Percentiles rank a stretch among this genome's conserved stretches.
These are phyloP conservation scores for Apodospora peruviana DNA, from an alignment of 495 filamentous ascomycete genomes.

Conservation along the genomic window DNA sequence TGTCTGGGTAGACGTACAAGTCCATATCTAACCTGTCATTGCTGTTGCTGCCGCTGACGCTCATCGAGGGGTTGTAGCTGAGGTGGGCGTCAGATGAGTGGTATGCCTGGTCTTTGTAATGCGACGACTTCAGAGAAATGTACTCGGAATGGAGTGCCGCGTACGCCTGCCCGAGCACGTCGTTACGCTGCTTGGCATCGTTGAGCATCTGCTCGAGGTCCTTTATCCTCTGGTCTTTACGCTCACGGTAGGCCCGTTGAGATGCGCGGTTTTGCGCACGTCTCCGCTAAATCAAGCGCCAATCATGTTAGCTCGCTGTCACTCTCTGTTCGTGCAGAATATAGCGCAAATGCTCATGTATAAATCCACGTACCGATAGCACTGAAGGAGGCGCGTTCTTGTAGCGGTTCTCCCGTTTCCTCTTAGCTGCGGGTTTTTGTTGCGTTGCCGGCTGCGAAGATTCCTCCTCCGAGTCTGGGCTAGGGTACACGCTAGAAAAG, in stretches of 20 bases:
- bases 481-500: slow-evolving; percentile 30
- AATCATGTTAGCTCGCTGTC: background rate
- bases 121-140: slow-evolving; percentile 28
- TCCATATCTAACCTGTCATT: slow-evolving; percentile 23
- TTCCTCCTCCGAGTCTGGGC: slow-evolving; percentile 32
- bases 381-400: slow-evolving; percentile 45
- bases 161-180: slow-evolving; percentile 37
- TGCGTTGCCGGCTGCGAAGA: slow-evolving; percentile 24
- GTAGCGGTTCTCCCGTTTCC: slow-evolving; percentile 45
- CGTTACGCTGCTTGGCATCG: slow-evolving; percentile 42
- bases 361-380: slow-evolving; percentile 40
- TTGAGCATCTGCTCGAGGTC: slow-evolving; percentile 74
- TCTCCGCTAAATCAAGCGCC: slow-evolving; percentile 37
- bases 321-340: background rate
- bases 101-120: slow-evolving; percentile 20
- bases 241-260: slow-evolving; percentile 76
- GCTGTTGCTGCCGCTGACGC: slow-evolving; percentile 4
- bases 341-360: too few relatives aligned
- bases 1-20: slow-evolving; percentile 24
- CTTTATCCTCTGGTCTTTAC: slow-evolving; percentile 76
- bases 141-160: slow-evolving; percentile 36
- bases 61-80: slow-evolving; percentile 14
- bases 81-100: slow-evolving; percentile 8
- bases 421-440: slow-evolving; percentile 36
- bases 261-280: slow-evolving; percentile 55